Base-by-base conservation (phyloP, 1,284 basidiomycete genomes). In the Puccinia horiana region DNA sequence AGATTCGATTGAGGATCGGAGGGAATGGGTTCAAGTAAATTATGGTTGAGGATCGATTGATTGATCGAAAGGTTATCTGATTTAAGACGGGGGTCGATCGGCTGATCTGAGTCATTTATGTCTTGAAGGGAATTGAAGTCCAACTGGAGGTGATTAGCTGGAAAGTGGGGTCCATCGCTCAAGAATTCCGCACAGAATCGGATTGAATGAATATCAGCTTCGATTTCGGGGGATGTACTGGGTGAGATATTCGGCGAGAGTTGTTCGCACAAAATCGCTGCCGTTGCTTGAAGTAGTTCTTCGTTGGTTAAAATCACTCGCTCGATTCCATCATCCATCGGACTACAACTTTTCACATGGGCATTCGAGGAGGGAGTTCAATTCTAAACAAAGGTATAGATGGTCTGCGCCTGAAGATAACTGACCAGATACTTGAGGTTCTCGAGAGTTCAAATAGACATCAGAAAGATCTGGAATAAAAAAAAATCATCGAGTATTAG, bases 251-350 rank as follows among this genome's bases (percentile, higher is more conserved):
- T 35, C 12, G 58, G 29, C 14, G 58, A 63, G 58, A 63, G 58
- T 37, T 63, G 58, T 18, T 63, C 26, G 58, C 37, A 18, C 58
- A 63, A 63, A 32, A 63, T 63, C 11, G 58, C 58, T 6, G 58
- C 58, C 32, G 58, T 63, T 37, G 26, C 58, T 63, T 63, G 32
- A 16, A 63, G 58, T 32, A 63, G 58, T 63, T 63, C 58, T 63
- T 63, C 58, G 58, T 63, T 63, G 9, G 58, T 63, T 37, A 63
- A 35, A 63, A 63, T 63, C 5, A 32, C 58, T 32, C 32, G 58
- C 32, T 63, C 58, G 29, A 63, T 63, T 12, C 58, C 58, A 63
- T 32, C 29, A 63, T 63, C 58, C 58, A 63, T 63, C 58, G 58
- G 58, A 63, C 14, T 37, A 6, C 58, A 63, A 32, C 26, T 63